These are phyloP conservation scores for Mycena pura DNA, from an alignment of 768 basidiomycete species.

Conservation along the genomic window DNA sequence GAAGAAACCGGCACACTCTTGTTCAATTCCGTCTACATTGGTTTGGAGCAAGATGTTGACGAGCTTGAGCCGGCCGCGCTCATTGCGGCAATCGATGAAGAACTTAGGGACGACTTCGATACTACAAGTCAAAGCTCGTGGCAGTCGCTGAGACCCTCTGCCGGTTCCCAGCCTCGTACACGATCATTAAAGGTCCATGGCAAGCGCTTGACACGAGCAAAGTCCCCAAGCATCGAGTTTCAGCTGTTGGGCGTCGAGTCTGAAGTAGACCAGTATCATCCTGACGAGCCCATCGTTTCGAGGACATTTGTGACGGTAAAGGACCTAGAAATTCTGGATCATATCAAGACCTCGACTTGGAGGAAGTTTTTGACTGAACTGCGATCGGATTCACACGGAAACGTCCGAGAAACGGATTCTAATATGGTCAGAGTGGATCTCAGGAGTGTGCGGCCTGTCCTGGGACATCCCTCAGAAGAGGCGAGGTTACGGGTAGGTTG, in stretches of 20 bases:
- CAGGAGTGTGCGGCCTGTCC: conserved; percentile 73
- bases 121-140: conserved; percentile 85
- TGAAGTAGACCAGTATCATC: conserved; percentile 70
- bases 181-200: conserved; percentile 54
- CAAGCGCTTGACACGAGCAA: conserved; percentile 74
- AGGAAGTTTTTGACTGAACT: conserved; percentile 93
- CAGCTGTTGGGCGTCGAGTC: conserved; percentile 66
- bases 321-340: conserved; percentile 91
- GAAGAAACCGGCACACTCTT: conserved; percentile 79
- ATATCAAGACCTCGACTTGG: conserved; percentile 99
- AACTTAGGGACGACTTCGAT: conserved; percentile 79
- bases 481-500: conserved; percentile 72
- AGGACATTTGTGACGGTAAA: conserved; percentile 70
- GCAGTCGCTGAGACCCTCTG: conserved; percentile 77
- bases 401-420: conserved; percentile 88
- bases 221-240: conserved; percentile 84
- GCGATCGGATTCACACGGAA: conserved; percentile 84
- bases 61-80: conserved; percentile 77
- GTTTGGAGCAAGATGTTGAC: conserved; percentile 80
- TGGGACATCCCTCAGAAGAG: conserved; percentile 73
- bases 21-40: conserved; percentile 95
- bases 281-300: conserved; percentile 63
- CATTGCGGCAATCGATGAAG: conserved; percentile 92
- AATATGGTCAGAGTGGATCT: conserved; percentile 93
- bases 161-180: conserved; percentile 49